These are phyloP conservation scores for Paraconiothyrium sp. DNA, from an alignment of 2,329 filamentous ascomycete species.

Conservation along the genomic window DNA sequence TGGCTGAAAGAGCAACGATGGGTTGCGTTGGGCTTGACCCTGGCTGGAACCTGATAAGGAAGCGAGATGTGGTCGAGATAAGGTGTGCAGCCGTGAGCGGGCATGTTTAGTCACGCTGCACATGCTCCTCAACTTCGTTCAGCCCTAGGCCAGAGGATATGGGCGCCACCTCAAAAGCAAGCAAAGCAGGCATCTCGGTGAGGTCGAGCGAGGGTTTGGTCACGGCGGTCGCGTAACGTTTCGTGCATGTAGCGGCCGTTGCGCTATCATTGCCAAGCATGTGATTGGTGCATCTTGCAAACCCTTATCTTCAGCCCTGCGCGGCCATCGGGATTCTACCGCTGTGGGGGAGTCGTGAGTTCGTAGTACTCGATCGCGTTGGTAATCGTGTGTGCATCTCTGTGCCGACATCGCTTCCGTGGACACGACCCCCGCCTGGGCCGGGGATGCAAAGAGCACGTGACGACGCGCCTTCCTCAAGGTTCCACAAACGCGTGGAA, in stretches of 20 bases:
- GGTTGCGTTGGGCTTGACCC: slow-evolving; percentile 23
- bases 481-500: neutral
- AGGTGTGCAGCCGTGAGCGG: slow-evolving; percentile 28
- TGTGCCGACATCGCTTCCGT: slow-evolving; percentile 15
- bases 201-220: slow-evolving; percentile 16
- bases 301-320: slow-evolving; percentile 31
- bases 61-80: slow-evolving; percentile 30
- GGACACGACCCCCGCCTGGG: no score
- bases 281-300: slow-evolving; percentile 22
- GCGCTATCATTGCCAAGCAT: neutral
- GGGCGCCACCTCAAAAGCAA: slow-evolving; percentile 12
- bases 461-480: neutral
- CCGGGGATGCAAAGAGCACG: neutral
- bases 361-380: slow-evolving; percentile 17
- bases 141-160: neutral
- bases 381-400: slow-evolving; percentile 6
- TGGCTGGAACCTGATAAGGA: slow-evolving; percentile 31
- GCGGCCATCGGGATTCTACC: slow-evolving; percentile 4
- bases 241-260: slow-evolving; percentile 25
- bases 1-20: slow-evolving; percentile 26
- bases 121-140: neutral
- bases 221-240: slow-evolving; percentile 22
- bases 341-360: slow-evolving; percentile 7
- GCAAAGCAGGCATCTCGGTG: slow-evolving; percentile 22
- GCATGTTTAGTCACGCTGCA: slow-evolving; percentile 29